Evolutionary conservation across 176 grass and related monocot species (phyloP).

Genomic region (Oryza australiensis): DNA sequence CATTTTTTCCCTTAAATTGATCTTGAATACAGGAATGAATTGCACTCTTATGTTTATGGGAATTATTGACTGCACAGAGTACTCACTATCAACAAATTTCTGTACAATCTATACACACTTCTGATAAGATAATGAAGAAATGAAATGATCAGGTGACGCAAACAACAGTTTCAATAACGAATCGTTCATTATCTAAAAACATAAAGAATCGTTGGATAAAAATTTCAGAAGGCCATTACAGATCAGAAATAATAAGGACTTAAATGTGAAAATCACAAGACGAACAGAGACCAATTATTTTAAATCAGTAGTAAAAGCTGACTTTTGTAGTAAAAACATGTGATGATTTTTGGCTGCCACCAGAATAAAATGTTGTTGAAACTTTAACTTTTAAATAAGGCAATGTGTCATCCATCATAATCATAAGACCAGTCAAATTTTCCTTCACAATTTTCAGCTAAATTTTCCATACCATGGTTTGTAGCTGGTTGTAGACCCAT

Average conservation of each 20-base stretch:
- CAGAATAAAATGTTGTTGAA: background rate
- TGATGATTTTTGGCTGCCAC: background rate
- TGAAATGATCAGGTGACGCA: background rate
- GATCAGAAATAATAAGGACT: background rate
- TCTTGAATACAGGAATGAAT: background rate
- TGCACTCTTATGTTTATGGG: background rate
- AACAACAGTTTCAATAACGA: background rate
- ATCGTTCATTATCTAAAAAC: no score
- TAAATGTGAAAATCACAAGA: background rate
- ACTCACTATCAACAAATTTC: background rate
- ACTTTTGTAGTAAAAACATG: background rate
- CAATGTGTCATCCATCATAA: no score
- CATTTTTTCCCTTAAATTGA: background rate
- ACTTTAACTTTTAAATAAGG: background rate
- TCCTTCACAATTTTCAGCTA: background rate
- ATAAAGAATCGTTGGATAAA: background rate
- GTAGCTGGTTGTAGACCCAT: background rate
- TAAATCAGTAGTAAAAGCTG: background rate
- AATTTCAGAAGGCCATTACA: background rate
- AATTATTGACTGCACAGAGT: background rate
- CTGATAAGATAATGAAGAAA: background rate
- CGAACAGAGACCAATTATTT: background rate
- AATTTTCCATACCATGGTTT: background rate
- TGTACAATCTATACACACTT: no score
- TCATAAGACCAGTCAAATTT: background rate